phyloP scores from a whole-genome alignment of 106 monocot species.

The Amphibolis antarctica region DNA sequence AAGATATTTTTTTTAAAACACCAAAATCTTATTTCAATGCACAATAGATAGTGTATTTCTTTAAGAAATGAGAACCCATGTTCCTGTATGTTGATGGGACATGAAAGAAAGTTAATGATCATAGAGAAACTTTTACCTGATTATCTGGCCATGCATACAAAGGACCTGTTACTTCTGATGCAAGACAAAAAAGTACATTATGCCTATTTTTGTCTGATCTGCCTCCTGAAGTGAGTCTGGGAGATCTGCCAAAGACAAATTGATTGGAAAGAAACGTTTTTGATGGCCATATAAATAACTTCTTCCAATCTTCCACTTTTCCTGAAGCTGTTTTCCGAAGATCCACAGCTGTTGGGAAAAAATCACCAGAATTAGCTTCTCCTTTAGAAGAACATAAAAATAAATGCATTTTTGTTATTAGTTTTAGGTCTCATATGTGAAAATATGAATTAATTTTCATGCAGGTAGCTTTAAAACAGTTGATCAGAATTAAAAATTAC shows the following conservation, averaged over 20 bases:
- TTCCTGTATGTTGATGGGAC: neutral
- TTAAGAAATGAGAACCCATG: neutral
- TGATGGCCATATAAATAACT: neutral
- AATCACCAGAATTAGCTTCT: neutral
- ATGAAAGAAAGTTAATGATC: neutral
- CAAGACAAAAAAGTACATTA: slow-evolving; percentile 4
- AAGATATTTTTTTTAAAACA: neutral
- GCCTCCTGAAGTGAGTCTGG: neutral
- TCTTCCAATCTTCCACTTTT: neutral
- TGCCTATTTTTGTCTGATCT: neutral
- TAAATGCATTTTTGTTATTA: neutral
- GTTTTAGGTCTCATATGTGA: neutral
- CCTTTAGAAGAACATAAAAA: neutral
- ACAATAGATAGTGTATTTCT: too few species aligned
- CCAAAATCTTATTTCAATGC: neutral
- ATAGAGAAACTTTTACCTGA: slow-evolving; percentile 3
- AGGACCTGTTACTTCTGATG: slow-evolving; percentile 1
- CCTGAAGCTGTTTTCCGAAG: neutral
- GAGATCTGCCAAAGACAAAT: neutral
- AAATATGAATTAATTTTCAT: too few species aligned
- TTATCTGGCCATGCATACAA: slow-evolving; percentile 3
- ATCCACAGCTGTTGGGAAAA: neutral
- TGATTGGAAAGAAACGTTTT: neutral
- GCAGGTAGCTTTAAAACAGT: too few species aligned
- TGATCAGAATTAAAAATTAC: too few species aligned